Base-by-base conservation (phyloP, 2,329 filamentous ascomycete species). In the Apiospora sp. region DNA sequence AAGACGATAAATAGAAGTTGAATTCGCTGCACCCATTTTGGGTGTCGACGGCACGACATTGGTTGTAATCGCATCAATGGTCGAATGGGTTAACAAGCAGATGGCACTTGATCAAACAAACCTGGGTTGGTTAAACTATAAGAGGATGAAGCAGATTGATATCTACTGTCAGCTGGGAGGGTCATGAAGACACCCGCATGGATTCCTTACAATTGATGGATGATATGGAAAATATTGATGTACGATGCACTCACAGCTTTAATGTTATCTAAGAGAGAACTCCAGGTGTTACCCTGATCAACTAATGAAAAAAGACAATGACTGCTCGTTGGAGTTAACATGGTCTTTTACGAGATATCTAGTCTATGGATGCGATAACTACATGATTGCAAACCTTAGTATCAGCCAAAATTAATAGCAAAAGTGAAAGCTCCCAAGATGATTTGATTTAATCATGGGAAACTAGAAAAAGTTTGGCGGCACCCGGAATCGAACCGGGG, bases 401-500 rank as follows among this genome's bases (percentile, higher is more conserved):
- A 58, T 3, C 5, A 61, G 22, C 46, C 8, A 49, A 12, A 51
- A 27, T 24, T 27, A n/a, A 12, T 3, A 24, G 8, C 6, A 13
- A 14, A 51, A 51, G 27, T 10, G 8, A 1, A 51, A 12, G 10
- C 12, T 14, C 7, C 6, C 6, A 41, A 10, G 8, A 10, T 41
- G 7, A 41, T 49, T 10, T n/a, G n/a, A n/a, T n/a, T 22, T 16
- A 6, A 4, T n/a, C 7, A 10, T n/a, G 7, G 37, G 1, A 71
- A 48, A 13, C 24, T 22, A 12, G 10, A 49, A 71, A 41, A 71
- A 34, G 22, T 10, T 37, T 71, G 70, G 48, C 70, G 70, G 68
- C 61, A 43, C 70, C 70, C 70, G 70, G 70, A 71, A 71, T 71
- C 70, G 70, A 71, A 71, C 70, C 70, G 70, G 70, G 70, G 70